Evolutionary conservation across 2,329 filamentous ascomycete genomes (phyloP).

Genomic region (Phyllosticta capitalensis): DNA sequence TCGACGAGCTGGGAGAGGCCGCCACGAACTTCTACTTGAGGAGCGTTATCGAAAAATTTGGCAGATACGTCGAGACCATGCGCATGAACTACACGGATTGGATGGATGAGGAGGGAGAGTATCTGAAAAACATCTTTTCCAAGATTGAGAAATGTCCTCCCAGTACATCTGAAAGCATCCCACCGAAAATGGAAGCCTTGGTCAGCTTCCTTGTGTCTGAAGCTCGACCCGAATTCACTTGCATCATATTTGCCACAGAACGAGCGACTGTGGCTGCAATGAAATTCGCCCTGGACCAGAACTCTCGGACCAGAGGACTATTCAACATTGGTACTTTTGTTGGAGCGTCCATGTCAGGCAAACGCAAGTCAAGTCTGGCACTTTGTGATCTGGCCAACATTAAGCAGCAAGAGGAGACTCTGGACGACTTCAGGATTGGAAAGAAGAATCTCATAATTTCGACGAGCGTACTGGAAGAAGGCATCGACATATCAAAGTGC

Average conservation of each 20-base stretch:
- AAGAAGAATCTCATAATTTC: constrained; percentile 48
- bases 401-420: constrained; percentile 39
- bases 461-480: constrained; percentile 51
- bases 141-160: constrained; percentile 17
- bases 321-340: constrained; percentile 43
- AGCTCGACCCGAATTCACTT: constrained; percentile 25
- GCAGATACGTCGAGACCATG: not conserved
- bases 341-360: constrained; percentile 36
- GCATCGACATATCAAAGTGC: constrained; percentile 53
- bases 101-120: constrained; percentile 25
- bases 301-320: constrained; percentile 22
- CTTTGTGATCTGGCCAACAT: constrained; percentile 41
- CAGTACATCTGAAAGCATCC: not conserved
- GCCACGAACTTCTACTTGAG: constrained; percentile 31
- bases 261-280: constrained; percentile 35
- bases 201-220: constrained; percentile 29
- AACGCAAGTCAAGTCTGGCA: constrained; percentile 22
- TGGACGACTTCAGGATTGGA: constrained; percentile 46
- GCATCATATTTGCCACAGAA: constrained; percentile 20
- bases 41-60: constrained; percentile 22
- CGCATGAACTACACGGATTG: constrained; percentile 10
- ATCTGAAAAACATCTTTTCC: constrained; percentile 18
- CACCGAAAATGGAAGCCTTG: constrained; percentile 26
- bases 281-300: constrained; percentile 26
- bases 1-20: constrained; percentile 28